These are phyloP conservation scores for Persicaria maculosa DNA, from an alignment of 148 eudicot species.

Conservation along the genomic window DNA sequence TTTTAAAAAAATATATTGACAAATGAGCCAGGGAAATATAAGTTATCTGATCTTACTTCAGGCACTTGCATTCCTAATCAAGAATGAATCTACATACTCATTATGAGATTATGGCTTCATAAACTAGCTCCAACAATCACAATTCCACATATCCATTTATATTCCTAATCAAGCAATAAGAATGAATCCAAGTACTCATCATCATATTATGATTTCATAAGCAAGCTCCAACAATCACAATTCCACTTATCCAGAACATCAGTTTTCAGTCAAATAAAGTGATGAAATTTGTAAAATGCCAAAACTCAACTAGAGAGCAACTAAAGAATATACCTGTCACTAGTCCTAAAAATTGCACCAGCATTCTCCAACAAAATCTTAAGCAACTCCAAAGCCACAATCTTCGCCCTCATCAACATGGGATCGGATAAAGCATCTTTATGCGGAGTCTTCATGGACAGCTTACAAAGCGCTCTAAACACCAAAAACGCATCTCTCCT, in stretches of 20 bases:
- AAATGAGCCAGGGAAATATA: neutral
- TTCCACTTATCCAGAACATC: neutral
- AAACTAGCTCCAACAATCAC: neutral
- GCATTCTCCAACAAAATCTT: slow-evolving; percentile 99
- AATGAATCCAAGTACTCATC: neutral
- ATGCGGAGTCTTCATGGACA: slow-evolving; percentile 98
- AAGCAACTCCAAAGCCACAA: slow-evolving; percentile 93
- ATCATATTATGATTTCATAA: neutral
- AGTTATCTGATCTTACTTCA: neutral
- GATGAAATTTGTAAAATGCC: slow-evolving; percentile 1
- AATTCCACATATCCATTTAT: neutral
- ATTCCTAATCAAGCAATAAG: neutral
- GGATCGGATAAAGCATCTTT: slow-evolving; percentile 89
- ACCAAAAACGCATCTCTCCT: slow-evolving; percentile 93
- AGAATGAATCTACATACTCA: neutral
- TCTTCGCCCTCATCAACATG: slow-evolving; percentile 82
- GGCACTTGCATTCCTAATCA: neutral
- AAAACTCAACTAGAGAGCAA: neutral
- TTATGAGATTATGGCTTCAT: neutral
- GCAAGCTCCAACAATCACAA: neutral
- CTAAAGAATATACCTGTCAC: slow-evolving; percentile 59
- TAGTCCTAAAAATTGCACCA: slow-evolving; percentile 89
- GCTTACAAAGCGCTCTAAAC: slow-evolving; percentile 87
- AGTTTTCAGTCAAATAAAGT: neutral
- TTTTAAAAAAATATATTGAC: neutral